Percentiles rank a stretch among this genome's conserved stretches.
Evolutionary conservation across 495 filamentous ascomycete genomes (phyloP).

Genomic region (Lasiosphaeris hirsuta): DNA sequence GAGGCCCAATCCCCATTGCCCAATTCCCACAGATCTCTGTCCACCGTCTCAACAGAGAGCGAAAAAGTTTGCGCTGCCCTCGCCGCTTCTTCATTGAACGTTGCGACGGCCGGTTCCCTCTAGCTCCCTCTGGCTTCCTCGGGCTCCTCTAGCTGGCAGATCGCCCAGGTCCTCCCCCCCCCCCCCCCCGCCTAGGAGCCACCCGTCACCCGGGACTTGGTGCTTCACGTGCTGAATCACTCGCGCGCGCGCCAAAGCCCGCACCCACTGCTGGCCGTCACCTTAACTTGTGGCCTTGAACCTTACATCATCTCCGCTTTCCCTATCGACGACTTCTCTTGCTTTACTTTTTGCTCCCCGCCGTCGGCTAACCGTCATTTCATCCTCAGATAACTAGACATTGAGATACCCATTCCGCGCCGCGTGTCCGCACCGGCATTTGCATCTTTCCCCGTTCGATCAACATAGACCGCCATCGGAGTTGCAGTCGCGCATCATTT

Average conservation of each 20-base stretch:
- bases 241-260: neutral
- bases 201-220: neutral
- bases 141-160: too few species aligned
- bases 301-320: constrained; percentile 11
- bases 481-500: neutral
- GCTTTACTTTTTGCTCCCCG: constrained; percentile 1
- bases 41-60: neutral
- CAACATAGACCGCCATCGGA: constrained; percentile 5
- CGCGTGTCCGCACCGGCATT: constrained; percentile 8
- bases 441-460: constrained; percentile 8
- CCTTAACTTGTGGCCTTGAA: neutral
- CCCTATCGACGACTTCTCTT: neutral
- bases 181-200: too few species aligned
- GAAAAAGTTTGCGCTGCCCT: neutral
- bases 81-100: too few species aligned
- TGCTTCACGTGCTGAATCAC: constrained; percentile 4
- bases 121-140: too few species aligned
- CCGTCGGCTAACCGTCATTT: constrained; percentile 12
- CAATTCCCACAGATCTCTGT: neutral
- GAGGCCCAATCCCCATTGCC: too few species aligned
- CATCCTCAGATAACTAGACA: constrained; percentile 27
- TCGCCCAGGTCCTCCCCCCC: too few species aligned
- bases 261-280: neutral
- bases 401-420: constrained; percentile 28
- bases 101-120: too few species aligned